Evolutionary conservation across 2,329 filamentous ascomycete genomes (phyloP), one percentile per base, ranked within the genome.

Genomic region (Alternaria metachromatica): DNA sequence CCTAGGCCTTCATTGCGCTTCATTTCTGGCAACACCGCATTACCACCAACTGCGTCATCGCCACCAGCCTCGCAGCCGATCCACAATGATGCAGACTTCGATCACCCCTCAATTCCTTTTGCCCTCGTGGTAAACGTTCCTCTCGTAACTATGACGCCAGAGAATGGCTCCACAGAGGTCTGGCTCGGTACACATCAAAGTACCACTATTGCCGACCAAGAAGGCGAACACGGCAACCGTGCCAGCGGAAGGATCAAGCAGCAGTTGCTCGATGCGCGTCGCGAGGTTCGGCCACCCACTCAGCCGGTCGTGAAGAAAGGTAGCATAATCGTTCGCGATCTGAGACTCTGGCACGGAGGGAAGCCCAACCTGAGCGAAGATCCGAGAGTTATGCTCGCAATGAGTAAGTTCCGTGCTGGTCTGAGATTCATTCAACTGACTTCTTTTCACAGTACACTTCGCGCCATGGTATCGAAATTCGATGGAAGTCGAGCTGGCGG

Each of bases 391-490:
- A 85, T 85, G 84, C 76, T 84, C 56, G 80, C 78, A 0, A 68
- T 77, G 64, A 76, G 74, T 76, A 66, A 63, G 72, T 69, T 12
- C 12, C 20, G 33, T 25, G 18, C 13, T 33, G 37, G 23, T n/a
- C 15, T 25, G 23, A 33, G 41, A 8, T n/a, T 13, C 23, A 30
- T 5, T 25, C 11, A 51, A 20, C 63, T 70, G 6, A 67, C 55
- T 20, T 26, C 3, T 44, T 55, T 6, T 44, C 49, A 1, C 45
- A 77, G 65, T 88, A 45, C 86, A 70, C 72, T 88, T 88, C 69
- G 86, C 87, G 0, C 82, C 82, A 0, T 87, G 86, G 85, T 87
- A 88, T 70, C 74, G 83, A n/a, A 89, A 89, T 67, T 76, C 77
- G 3, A 90, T 89, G 87, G 77, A 78, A 33, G 76, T 90, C 18